Evolutionary conservation across 2,329 filamentous ascomycete genomes (phyloP).

Genomic region (Escovopsis sp.): DNA sequence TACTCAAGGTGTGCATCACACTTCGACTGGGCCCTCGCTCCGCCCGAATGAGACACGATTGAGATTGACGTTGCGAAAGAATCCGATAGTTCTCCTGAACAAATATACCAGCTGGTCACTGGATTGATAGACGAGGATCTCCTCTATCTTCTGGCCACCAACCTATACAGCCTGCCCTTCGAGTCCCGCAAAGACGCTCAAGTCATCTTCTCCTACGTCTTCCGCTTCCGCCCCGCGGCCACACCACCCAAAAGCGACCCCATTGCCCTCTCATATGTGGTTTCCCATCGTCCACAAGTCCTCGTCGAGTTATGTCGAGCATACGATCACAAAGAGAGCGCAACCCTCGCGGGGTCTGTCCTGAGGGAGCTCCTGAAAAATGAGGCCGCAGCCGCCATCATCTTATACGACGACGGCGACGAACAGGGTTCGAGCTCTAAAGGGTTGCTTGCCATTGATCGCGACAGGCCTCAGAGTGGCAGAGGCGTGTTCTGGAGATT

Average conservation of each 20-base stretch:
- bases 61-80: constrained; percentile 36
- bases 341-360: constrained; percentile 80
- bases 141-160: constrained; percentile 66
- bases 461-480: constrained; percentile 59
- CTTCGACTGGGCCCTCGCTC: neutral
- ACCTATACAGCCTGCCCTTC: constrained; percentile 77
- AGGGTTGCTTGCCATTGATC: constrained; percentile 63
- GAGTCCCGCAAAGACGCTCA: constrained; percentile 93
- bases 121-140: constrained; percentile 82
- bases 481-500: constrained; percentile 91
- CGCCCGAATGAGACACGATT: neutral
- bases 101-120: constrained; percentile 73
- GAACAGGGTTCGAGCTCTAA: constrained; percentile 57
- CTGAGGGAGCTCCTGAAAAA: constrained; percentile 79
- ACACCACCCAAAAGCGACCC: constrained; percentile 58
- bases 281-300: constrained; percentile 73
- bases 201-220: constrained; percentile 88
- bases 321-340: constrained; percentile 81
- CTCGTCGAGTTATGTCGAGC: constrained; percentile 78
- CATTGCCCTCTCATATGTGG: constrained; percentile 75
- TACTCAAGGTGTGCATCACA: constrained; percentile 55
- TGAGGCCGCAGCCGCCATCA: constrained; percentile 77
- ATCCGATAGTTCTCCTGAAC: constrained; percentile 70
- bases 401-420: constrained; percentile 80
- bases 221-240: constrained; percentile 68